Evolutionary conservation across 225 moss, liverwort and hornwort genomes (phyloP), one percentile per base, ranked within the genome.

Genomic region (Marchantia paleacea): DNA sequence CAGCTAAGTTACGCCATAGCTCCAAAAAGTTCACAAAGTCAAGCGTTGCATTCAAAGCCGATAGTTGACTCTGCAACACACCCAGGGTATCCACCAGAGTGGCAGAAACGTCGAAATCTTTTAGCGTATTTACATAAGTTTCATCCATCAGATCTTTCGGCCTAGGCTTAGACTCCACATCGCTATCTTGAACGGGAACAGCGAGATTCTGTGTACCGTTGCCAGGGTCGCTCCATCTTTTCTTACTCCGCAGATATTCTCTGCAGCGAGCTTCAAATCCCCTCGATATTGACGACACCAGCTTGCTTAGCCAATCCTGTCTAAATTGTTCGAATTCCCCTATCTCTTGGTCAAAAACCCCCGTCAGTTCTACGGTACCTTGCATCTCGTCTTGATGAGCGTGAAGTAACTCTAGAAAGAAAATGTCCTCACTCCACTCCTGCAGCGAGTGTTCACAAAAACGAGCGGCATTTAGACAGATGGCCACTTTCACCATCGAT

Each of bases 381-480:
- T 68, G 39, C 20, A 71, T 51, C 52, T 89, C 84, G 84, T 86
- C 81, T 65, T 81, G 72, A 62, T 91, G 90, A 73, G 90, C 86
- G 81, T 92, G 78, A 51, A 93, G 89, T 53, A 95, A 89, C 78
- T 91, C 90, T 74, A 99, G 80, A 77, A 95, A 99, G 71, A 95
- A 93, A 67, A 90, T 87, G 80, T 99, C 95, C 64, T 95, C 99
- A 5, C 92, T 91, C 95, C 95, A 99, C 65, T 95, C 95, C 90
- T 92, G 90, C 69, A 99, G 75, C 29, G 86, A 86, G 65, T 85
- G 55, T 78, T 92, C 90, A 86, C 88, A 94, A 81, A 86, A 88
- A 12, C 90, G 90, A 69, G 95, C 99, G 74, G 94, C 90, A 88
- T 95, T 94, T 73, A 92, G 80, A 80, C 95, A 95, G 8, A 72